Percentiles rank a stretch among this genome's conserved stretches.
Conservation (phyloP, 2,329 filamentous ascomycete genomes). For the Lachnellula subtilissima region DNA sequence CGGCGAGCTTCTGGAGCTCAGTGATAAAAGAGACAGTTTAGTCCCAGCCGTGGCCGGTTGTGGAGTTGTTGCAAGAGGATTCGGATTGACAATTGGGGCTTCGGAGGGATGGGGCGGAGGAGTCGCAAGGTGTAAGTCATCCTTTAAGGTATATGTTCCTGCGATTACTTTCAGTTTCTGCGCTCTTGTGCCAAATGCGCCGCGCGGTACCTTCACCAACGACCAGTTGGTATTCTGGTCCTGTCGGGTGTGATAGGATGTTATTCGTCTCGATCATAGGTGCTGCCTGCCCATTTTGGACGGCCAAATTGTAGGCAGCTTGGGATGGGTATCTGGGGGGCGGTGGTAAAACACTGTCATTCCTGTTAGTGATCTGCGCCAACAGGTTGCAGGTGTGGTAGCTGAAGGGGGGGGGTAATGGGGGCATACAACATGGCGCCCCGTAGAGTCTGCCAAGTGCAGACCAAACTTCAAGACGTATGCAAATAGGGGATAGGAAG, state of each 20-base stretch:
- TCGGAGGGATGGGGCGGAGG: constrained; percentile 95
- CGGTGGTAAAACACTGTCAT: constrained; percentile 65
- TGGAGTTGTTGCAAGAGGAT: constrained; percentile 81
- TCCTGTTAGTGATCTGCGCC: constrained; percentile 20
- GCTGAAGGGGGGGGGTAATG: constrained; percentile 13
- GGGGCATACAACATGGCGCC: constrained; percentile 29
- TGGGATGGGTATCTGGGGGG: constrained; percentile 79
- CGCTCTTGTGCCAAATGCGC: constrained; percentile 2
- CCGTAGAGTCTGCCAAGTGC: constrained; percentile 13
- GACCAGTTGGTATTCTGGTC: constrained; percentile 82
- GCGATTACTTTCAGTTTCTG: constrained; percentile 14
- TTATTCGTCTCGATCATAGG: constrained; percentile 94
- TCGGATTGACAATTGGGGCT: constrained; percentile 78
- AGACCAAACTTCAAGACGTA: constrained; percentile 40
- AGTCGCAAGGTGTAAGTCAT: constrained; percentile 87
- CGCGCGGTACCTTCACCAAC: constrained; percentile 73
- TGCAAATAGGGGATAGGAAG: constrained; percentile 22
- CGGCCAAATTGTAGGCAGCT: constrained; percentile 67
- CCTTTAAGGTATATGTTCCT: constrained; percentile 87
- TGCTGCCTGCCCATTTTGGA: constrained; percentile 61
- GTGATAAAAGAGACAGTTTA: constrained; percentile 67
- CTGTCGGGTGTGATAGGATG: constrained; percentile 71
- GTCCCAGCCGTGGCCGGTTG: constrained; percentile 81
- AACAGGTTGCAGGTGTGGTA: background rate
- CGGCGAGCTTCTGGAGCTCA: constrained; percentile 33